Base-by-base conservation (phyloP, 2,329 filamentous ascomycete species). In the Geoglossum cookeanum region DNA sequence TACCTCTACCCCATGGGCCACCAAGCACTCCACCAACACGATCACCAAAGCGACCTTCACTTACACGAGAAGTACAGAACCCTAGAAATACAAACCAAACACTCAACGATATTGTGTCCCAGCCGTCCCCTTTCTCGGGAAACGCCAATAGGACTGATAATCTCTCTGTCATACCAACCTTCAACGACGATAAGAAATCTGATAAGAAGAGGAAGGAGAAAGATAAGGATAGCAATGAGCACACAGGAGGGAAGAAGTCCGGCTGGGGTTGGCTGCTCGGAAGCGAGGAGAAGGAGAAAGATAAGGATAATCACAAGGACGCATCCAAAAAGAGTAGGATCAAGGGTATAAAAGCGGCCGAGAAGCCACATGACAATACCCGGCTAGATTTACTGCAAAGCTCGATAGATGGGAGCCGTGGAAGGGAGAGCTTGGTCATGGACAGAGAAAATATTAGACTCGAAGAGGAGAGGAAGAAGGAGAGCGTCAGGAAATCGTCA, bases 361-460 rank as follows among this genome's bases (percentile, higher is more conserved):
- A 74, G 30, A 75, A 71, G 60, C 64, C 67, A 2, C 83, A 90
- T 61, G 90, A 95, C 64, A 89, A 83, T 63, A 84, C 85, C 22
- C 81, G 91, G 33, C 75, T 96, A 32, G 91, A 97, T 64, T 79
- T 94, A 27, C 74, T 95, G 27, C 90, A 96, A 66, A 85, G 80
- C 42, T 94, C 90, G 0, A 90, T 94, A 66, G 91, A 97, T 55
- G 73, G 76, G 1, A 75, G 74, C 39, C 69, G 73, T 33, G 84
- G 84, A 2, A 81, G 91, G 11, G 91, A 96, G 68, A 94, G 87
- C 64, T 70, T 95, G 27, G 78, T 94, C 0, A 69, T 95, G 45
- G 89, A 96, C 64, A 83, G 90, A 17, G 84, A 92, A 29, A 82
- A 72, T 60, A 69, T 84, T 60, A 88, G 84, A 65, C 71, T 92